Conservation (phyloP, 345 rosid genomes). For the sweet orange (Citrus sinensis) region DVS_A1.0 CM039165.1:30462501-30463000, state of each 20-base stretch:
- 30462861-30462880: slow-evolving; percentile 92
- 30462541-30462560: slow-evolving; percentile 94
- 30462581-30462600: slow-evolving; percentile 84
- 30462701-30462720: slow-evolving; percentile 78
- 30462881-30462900: slow-evolving; percentile 97
- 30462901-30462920: slow-evolving; percentile 94
- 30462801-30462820: slow-evolving; percentile 95
- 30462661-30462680: background rate
- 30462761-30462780: slow-evolving; percentile 84
- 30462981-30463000: slow-evolving; percentile 56
- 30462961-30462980: slow-evolving; percentile 83
- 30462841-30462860: slow-evolving; percentile 98
- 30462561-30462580: slow-evolving; percentile 82
- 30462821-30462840: slow-evolving; percentile 76
- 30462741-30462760: slow-evolving; percentile 83
- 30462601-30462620: slow-evolving; percentile 39
- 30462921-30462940: slow-evolving; percentile 98
- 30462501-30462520: slow-evolving; percentile 88
- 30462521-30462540: slow-evolving; percentile 91
- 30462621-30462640: background rate
- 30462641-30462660: background rate
- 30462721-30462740: slow-evolving; percentile 98
- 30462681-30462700: slow-evolving; percentile 43
- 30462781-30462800: slow-evolving; percentile 91
- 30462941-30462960: slow-evolving; percentile 95